These are phyloP conservation scores for Tulasnella sp. DNA, from an alignment of 768 basidiomycete genomes.

Conservation along the genomic window DNA sequence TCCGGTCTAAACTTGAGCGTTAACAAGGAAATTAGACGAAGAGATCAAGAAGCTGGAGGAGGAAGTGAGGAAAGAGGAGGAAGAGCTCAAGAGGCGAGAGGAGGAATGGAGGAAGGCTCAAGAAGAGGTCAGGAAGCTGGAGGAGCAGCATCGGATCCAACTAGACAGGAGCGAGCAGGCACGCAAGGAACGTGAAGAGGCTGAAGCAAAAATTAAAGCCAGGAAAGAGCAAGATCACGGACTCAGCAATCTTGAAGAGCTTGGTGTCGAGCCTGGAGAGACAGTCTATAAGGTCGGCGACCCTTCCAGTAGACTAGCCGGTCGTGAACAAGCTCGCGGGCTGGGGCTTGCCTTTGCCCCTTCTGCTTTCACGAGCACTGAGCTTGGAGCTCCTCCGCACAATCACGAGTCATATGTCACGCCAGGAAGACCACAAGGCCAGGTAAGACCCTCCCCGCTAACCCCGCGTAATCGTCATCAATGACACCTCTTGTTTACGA, in stretches of 20 bases:
- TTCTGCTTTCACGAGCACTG: too few species aligned
- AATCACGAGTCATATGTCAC: background rate
- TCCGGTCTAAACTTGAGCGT: too few species aligned
- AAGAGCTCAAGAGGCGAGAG: background rate
- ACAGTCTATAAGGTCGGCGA: background rate
- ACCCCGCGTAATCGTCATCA: background rate
- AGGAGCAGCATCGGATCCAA: too few species aligned
- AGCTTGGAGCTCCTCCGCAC: background rate
- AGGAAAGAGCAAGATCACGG: background rate
- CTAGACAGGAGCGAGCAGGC: too few species aligned
- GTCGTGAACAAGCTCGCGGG: background rate
- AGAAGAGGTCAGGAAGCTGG: background rate
- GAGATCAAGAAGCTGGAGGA: too few species aligned
- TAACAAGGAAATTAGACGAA: too few species aligned
- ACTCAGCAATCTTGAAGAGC: background rate
- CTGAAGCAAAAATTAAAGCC: background rate
- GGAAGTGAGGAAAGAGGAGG: background rate
- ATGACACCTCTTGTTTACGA: background rate
- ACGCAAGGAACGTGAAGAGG: background rate
- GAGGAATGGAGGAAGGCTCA: background rate
- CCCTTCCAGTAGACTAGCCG: background rate
- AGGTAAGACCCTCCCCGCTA: background rate
- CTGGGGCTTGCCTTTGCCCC: background rate
- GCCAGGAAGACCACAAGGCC: background rate
- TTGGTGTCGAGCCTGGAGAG: constrained; percentile 49